Conservation (phyloP, 1,284 basidiomycete species). For the Irpex lacteus region DNA sequence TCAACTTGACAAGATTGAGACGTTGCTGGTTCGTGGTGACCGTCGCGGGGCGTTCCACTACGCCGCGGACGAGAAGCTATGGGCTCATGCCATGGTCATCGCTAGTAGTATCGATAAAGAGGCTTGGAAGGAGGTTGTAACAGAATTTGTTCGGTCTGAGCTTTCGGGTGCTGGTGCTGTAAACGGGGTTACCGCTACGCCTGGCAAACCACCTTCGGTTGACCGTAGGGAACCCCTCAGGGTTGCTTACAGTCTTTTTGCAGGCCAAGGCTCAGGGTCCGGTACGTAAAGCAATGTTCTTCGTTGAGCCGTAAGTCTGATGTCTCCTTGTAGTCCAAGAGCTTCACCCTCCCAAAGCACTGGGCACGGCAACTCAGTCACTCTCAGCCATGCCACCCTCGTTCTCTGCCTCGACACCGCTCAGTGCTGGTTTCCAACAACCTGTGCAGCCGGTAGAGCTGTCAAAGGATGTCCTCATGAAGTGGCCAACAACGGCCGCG, state of each 20-base stretch:
- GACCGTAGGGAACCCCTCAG: constrained; percentile 64
- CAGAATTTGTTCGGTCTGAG: constrained; percentile 83
- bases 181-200: constrained; percentile 10
- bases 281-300: constrained; percentile 43
- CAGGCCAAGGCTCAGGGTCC: constrained; percentile 77
- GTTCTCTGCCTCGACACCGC: constrained; percentile 47
- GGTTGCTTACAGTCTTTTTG: constrained; percentile 84
- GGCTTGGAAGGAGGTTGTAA: constrained; percentile 88
- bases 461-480: constrained; percentile 55
- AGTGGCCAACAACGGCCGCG: constrained; percentile 87
- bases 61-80: constrained; percentile 85
- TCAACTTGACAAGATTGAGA: constrained; percentile 76
- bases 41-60: constrained; percentile 85
- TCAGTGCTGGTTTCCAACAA: constrained; percentile 61
- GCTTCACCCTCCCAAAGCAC: constrained; percentile 58
- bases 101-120: constrained; percentile 93
- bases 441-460: constrained; percentile 42
- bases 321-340: constrained; percentile 61
- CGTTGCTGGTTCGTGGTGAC: constrained; percentile 79
- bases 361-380: constrained; percentile 37
- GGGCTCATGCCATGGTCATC: constrained; percentile 96
- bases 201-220: constrained; percentile 19
- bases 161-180: constrained; percentile 45
- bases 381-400: constrained; percentile 40
- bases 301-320: not conserved